Evolutionary conservation across 306 rosid genomes (phyloP), one percentile per base, ranked within the genome.

Genomic region (Abrus precatorius): DNA sequence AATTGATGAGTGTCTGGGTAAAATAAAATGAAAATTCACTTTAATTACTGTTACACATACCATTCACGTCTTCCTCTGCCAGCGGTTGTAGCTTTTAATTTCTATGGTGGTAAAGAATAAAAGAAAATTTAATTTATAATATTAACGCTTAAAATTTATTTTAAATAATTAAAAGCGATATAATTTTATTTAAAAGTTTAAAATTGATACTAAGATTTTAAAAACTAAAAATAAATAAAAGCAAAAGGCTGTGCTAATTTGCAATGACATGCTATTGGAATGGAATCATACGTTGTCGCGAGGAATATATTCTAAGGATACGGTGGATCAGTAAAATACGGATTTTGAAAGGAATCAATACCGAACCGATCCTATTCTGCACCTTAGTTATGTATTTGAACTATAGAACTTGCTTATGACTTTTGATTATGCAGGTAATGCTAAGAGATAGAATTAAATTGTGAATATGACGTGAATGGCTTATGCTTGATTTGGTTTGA

Each of bases 371-470:
- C 41, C 13, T 8, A 14, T 64, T 33, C 30, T 36, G 29, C 28
- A 9, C 49, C 49, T 69, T 5, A 34, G 5, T 72, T 44, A 10
- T 61, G 32, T 27, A 13, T 29, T 32, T 10, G 4, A 36, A 47
- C 6, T 2, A 40, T 20, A 20, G 20, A 20, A 20, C 20, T 20
- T 34, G 4, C 20, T 41, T 27, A 29, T 32, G 27, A 30, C 71
- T 63, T 57, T 27, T 32, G 2, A 6, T 57, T n/a, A 36, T 56
- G 11, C 36, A 28, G 28, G 38, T 30, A 36, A 34, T 9, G 34
- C 28, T 38, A 62, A 29, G 3, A 74, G 82, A 69, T 48, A 43
- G 72, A 63, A 82, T 82, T 71, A 28, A 43, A 76, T 86, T 86
- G 84, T 69, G 59, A 59, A 48, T 61, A 60, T 47, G 69, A 60